phyloP scores from a whole-genome alignment of 306 rosid genomes.

The Adenanthera pavonina region DNA sequence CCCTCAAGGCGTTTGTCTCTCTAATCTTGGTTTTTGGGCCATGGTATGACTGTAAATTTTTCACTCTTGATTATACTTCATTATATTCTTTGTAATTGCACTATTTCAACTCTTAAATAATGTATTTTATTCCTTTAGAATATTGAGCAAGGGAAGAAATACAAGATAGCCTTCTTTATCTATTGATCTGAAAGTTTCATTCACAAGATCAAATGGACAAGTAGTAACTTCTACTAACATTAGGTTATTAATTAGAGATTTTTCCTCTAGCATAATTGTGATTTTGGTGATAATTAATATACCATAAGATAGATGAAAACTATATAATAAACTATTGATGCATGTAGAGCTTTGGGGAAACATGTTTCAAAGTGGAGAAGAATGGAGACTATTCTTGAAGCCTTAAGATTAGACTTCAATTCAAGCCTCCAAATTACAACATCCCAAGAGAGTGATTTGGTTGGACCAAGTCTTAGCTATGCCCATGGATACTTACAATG shows the following conservation, averaged over 20 bases:
- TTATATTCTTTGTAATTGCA: neutral
- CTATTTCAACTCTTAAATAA: too few relatives aligned
- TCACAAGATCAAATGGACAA: neutral
- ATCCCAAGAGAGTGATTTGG: slow-evolving; percentile 38
- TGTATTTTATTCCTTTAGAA: slow-evolving; percentile 43
- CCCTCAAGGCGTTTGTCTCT: slow-evolving; percentile 64
- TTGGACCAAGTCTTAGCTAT: slow-evolving; percentile 32
- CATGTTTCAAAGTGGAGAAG: slow-evolving; percentile 45
- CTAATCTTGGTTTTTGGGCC: slow-evolving; percentile 52
- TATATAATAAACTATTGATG: too few relatives aligned
- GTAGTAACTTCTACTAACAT: slow-evolving; percentile 51
- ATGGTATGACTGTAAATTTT: slow-evolving; percentile 48
- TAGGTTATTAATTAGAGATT: slow-evolving; percentile 24
- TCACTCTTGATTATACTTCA: too few relatives aligned
- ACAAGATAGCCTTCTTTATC: neutral
- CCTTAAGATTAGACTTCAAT: slow-evolving; percentile 6
- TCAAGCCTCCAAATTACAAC: slow-evolving; percentile 38
- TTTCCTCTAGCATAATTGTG: neutral
- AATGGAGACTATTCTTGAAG: slow-evolving; percentile 14
- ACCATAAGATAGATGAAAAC: neutral
- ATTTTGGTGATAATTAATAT: too few relatives aligned
- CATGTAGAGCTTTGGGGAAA: slow-evolving; percentile 52
- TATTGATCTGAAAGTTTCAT: neutral
- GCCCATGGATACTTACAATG: too few relatives aligned
- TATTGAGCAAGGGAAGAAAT: slow-evolving; percentile 46